A percentile compares a stretch with the other conserved stretches of the same genome.
Evolutionary conservation across 1,139 yeast species (phyloP).

Genomic region (Meyerozyma sp.): DNA sequence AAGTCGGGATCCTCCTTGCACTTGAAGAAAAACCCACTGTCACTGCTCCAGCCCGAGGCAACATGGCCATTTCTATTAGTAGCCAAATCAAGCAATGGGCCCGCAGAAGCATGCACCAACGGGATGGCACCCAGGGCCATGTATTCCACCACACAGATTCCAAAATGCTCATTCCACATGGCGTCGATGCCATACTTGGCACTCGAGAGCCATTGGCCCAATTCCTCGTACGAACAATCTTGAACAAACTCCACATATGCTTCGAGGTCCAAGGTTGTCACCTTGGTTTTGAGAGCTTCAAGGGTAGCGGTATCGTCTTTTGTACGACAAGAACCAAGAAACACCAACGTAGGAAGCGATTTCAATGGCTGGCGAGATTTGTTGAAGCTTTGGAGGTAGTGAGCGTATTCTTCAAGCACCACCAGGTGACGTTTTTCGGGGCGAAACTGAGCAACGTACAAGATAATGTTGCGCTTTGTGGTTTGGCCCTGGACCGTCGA

Average conservation of each 20-base stretch:
- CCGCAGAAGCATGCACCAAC: conserved; percentile 89
- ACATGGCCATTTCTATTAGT: conserved; percentile 14
- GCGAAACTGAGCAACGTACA: conserved; percentile 89
- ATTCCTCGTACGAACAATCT: conserved; percentile 68
- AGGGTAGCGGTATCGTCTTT: conserved; percentile 62
- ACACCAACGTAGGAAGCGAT: conserved; percentile 49
- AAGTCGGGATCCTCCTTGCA: conserved; percentile 57
- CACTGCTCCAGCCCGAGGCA: conserved; percentile 27
- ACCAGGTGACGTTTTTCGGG: conserved; percentile 89
- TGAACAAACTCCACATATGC: conserved; percentile 59
- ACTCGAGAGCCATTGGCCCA: conserved; percentile 48
- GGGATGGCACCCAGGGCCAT: conserved; percentile 85
- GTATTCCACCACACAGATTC: conserved; percentile 95
- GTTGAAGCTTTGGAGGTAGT: conserved; percentile 32
- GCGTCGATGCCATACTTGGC: conserved; percentile 84
- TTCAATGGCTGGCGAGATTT: conserved; percentile 13
- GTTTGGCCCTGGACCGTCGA: not conserved
- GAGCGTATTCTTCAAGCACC: conserved; percentile 57
- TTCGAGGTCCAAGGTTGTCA: conserved; percentile 40
- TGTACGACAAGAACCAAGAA: conserved; percentile 83
- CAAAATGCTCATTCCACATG: conserved; percentile 99
- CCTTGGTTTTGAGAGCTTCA: conserved; percentile 38
- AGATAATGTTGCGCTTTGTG: conserved; percentile 37
- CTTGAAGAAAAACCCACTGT: conserved; percentile 74
- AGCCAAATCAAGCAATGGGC: conserved; percentile 86